Evolutionary conservation across 768 basidiomycete genomes (phyloP).

Genomic region (Atractiella rhizophila): DNA sequence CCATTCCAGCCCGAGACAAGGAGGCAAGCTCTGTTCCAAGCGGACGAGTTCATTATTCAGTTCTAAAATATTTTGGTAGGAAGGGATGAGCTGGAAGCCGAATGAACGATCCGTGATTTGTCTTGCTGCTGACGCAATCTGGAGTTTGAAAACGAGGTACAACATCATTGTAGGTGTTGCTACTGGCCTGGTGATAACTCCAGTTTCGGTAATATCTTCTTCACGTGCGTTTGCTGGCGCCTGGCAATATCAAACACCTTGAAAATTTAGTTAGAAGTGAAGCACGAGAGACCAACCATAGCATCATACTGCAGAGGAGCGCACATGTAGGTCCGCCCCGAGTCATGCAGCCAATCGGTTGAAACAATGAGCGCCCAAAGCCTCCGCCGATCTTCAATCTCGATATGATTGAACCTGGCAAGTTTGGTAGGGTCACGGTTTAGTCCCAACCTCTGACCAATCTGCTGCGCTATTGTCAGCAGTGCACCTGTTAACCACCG

Average conservation of each 20-base stretch:
- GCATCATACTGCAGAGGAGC: slow-evolving; percentile 6
- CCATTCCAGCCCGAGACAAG: background rate
- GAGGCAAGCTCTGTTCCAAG: background rate
- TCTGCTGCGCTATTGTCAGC: too few species aligned
- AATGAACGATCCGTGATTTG: slow-evolving; percentile 1
- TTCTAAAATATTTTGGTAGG: background rate
- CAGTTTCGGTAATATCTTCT: slow-evolving; percentile 1
- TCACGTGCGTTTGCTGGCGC: slow-evolving; percentile 7
- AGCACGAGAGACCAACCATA: background rate
- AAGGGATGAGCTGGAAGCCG: background rate
- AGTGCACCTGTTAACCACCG: too few species aligned
- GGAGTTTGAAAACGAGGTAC: background rate
- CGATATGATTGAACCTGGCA: background rate
- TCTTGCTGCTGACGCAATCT: background rate
- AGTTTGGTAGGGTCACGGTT: slow-evolving; percentile 5
- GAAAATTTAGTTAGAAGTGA: background rate
- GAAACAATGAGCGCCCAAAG: slow-evolving; percentile 9
- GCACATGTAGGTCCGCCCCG: slow-evolving; percentile 1
- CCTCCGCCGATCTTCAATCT: slow-evolving; percentile 7
- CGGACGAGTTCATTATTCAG: slow-evolving; percentile 6
- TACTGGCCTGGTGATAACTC: background rate
- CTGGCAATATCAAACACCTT: background rate
- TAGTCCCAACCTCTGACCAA: too few species aligned
- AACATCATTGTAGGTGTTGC: slow-evolving; percentile 5
- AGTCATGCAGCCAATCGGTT: slow-evolving; percentile 7